Evolutionary conservation across 345 rosid genomes (phyloP).

Genomic region (Hypericum perforatum): DNA sequence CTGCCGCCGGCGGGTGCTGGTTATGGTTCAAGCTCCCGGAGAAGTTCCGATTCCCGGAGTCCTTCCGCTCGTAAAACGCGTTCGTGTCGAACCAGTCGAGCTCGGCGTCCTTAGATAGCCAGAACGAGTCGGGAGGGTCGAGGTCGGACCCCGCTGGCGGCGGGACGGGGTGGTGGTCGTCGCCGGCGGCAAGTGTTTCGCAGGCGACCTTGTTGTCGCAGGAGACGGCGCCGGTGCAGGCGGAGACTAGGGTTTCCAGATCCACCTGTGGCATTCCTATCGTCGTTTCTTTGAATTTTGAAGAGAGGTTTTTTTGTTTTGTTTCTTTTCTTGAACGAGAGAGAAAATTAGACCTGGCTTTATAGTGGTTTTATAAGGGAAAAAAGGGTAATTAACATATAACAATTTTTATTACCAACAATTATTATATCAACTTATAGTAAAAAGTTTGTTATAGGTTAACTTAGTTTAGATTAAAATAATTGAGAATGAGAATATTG

Average conservation of each 20-base stretch:
- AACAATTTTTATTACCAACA: no score
- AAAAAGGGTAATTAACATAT: no score
- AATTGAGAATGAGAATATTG: no score
- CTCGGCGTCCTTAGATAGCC: slow-evolving; percentile 65
- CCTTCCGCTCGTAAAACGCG: slow-evolving; percentile 72
- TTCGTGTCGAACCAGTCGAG: slow-evolving; percentile 78
- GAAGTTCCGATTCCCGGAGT: slow-evolving; percentile 36
- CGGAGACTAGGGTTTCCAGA: slow-evolving; percentile 66
- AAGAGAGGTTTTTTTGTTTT: no score
- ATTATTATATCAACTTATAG: no score
- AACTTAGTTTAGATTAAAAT: no score
- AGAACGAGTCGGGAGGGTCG: slow-evolving; percentile 72
- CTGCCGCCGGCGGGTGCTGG: slow-evolving; percentile 7
- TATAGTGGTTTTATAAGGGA: no score
- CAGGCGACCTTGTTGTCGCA: slow-evolving; percentile 54
- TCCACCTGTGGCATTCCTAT: slow-evolving; percentile 50
- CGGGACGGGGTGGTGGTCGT: background rate
- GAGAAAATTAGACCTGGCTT: no score
- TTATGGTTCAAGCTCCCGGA: slow-evolving; percentile 23
- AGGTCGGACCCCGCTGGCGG: background rate
- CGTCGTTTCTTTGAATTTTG: no score
- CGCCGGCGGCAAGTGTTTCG: slow-evolving; percentile 37
- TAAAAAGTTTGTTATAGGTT: no score
- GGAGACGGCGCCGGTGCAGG: slow-evolving; percentile 48
- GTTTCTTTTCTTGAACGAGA: no score